Percentiles rank a stretch among this genome's conserved stretches.
Evolutionary conservation across 352 stramenopile species (phyloP).

Genomic region (Achlya hypogyna): DNA sequence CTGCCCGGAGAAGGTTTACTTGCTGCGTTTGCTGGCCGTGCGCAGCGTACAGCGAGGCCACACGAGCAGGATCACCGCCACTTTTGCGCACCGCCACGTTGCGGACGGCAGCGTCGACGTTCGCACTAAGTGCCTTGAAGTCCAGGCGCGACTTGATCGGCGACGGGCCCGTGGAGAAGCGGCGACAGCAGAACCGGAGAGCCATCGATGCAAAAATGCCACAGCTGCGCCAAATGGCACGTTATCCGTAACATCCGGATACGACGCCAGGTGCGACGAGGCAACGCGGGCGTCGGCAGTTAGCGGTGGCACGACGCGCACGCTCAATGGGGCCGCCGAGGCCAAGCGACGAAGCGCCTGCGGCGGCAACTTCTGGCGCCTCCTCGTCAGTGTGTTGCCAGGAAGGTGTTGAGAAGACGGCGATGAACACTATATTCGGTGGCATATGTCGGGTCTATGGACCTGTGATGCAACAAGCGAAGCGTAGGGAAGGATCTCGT

Average conservation of each 20-base stretch:
- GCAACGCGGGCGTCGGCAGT: too few species aligned
- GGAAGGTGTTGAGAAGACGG: too few species aligned
- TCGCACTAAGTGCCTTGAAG: constrained; percentile 57
- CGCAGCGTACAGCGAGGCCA: constrained; percentile 54
- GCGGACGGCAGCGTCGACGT: constrained; percentile 39
- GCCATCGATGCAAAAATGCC: background rate
- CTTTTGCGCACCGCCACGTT: constrained; percentile 62
- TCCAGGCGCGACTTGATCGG: constrained; percentile 56
- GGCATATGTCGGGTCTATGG: too few species aligned
- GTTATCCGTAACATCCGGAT: background rate
- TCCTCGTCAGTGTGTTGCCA: too few species aligned
- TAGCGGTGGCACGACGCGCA: too few species aligned
- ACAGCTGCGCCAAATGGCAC: background rate
- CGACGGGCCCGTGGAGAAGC: constrained; percentile 9
- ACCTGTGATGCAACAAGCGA: too few species aligned
- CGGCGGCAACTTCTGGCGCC: too few species aligned
- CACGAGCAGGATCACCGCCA: constrained; percentile 49
- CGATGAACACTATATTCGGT: too few species aligned
- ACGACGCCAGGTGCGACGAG: too few species aligned
- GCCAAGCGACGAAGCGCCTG: too few species aligned
- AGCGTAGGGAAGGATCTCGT: too few species aligned
- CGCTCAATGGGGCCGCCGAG: too few species aligned
- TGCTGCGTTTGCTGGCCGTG: constrained; percentile 43
- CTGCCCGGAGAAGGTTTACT: constrained; percentile 47
- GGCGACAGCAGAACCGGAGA: background rate